Base-by-base conservation (phyloP, 179 eudicot genomes). In the Vitellaria paradoxa region DNA sequence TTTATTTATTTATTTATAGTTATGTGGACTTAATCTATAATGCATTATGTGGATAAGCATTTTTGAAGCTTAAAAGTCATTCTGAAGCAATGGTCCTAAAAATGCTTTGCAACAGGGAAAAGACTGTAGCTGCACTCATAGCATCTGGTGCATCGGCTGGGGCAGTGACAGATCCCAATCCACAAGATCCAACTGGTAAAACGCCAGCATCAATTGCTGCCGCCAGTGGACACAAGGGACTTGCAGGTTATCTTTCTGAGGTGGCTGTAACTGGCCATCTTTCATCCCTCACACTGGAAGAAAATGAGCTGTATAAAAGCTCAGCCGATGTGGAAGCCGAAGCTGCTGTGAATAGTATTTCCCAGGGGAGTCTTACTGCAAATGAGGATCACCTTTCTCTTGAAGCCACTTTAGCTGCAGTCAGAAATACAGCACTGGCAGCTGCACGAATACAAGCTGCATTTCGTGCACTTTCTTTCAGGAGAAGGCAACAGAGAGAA, bases 401-500 rank as follows among this genome's bases (percentile, higher is more conserved):
- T 24, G 89, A 85, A 64, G 85, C 88, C 53, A 81, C 89, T 45
- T 83, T 95, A 77, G 94, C 87, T 65, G 97, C 95, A 46, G 94
- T 86, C 66, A 82, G 97, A 69, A 94, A 93, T 82, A 86, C 97
- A 37, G 76, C 92, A 77, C 92, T 86, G 76, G 98, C 97, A 65
- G 97, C 98, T 81, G 92, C 97, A 4, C 92, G 94, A 40, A 96
- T 93, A 78, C 98, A 93, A 81, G 83, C 96, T 81, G 99, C 99
- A 68, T 96, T 96, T 76, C 92, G 98, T 69, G 97, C 94, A 0
- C 94, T 88, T 87, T 96, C 99, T 75, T 96, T 93, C 82, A 82
- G 90, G 83, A 93, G 72, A 78, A 86, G 98, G 86, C 89, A 84
- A 82, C 78, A 80, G 53, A 84, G 79, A 77, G 96, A 88, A 79